Evolutionary conservation across 805 yeast genomes (phyloP).

Genomic region (Diddensiella santjacobensis): DNA sequence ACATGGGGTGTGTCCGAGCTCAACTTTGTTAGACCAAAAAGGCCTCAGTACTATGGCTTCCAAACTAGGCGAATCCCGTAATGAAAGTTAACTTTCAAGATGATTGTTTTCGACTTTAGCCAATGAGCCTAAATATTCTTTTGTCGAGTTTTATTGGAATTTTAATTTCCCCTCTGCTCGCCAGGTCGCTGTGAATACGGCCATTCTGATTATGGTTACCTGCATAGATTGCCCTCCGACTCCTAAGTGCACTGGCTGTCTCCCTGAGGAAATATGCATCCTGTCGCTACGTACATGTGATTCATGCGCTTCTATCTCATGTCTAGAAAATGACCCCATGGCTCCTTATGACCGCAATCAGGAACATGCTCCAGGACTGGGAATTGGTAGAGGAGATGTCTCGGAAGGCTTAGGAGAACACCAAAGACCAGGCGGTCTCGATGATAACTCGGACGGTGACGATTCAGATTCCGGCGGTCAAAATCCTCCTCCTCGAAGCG

Average conservation of each 20-base stretch:
- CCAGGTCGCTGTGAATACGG: background rate
- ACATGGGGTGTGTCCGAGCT: background rate
- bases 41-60: background rate
- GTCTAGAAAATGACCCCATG: conserved; percentile 10
- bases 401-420: conserved; percentile 1
- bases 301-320: conserved; percentile 16
- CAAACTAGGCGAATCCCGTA: background rate
- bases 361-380: background rate
- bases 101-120: no score
- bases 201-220: background rate
- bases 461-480: conserved; percentile 1
- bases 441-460: background rate
- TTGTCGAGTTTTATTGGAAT: no score
- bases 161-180: background rate
- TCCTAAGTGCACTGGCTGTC: conserved; percentile 19
- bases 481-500: background rate
- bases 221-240: conserved; percentile 19
- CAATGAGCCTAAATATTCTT: background rate
- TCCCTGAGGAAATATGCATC: conserved; percentile 15
- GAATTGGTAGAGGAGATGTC: conserved; percentile 1
- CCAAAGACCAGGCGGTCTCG: background rate
- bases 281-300: conserved; percentile 19
- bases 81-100: background rate
- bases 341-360: conserved; percentile 2
- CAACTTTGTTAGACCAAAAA: background rate